These are phyloP conservation scores for Drechslerella dactyloides DNA, from an alignment of 2,329 filamentous ascomycete genomes.

Conservation along the genomic window DNA sequence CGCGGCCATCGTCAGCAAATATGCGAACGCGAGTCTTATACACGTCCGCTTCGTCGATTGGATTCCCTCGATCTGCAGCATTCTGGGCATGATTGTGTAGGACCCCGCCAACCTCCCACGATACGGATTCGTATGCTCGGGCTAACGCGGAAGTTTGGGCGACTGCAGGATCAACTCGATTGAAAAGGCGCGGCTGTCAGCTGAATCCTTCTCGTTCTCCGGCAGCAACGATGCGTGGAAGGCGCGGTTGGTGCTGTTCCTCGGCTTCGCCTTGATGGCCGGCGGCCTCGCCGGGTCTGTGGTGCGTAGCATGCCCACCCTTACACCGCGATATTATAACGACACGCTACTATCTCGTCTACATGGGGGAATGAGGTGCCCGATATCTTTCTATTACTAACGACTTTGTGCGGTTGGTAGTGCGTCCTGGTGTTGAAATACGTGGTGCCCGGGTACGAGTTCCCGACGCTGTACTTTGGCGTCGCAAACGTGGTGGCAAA, in stretches of 20 bases:
- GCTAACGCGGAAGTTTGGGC: not conserved
- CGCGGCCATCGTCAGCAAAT: conserved; percentile 69
- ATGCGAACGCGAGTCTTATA: conserved; percentile 67
- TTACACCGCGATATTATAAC: not conserved
- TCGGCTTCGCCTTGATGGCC: conserved; percentile 73
- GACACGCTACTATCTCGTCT: no score
- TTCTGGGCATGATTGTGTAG: conserved; percentile 70
- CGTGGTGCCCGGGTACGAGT: conserved; percentile 66
- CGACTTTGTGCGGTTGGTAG: conserved; percentile 53
- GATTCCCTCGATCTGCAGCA: conserved; percentile 73
- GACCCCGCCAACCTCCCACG: conserved; percentile 1
- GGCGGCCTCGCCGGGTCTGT: conserved; percentile 72
- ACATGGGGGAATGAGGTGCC: no score
- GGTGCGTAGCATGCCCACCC: conserved; percentile 57
- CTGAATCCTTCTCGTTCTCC: conserved; percentile 70
- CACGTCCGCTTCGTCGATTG: conserved; percentile 75
- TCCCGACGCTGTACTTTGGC: conserved; percentile 71
- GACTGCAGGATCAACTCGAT: conserved; percentile 69
- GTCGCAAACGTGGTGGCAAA: conserved; percentile 72
- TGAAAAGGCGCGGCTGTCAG: conserved; percentile 70
- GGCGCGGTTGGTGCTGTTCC: conserved; percentile 70
- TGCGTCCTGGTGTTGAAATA: conserved; percentile 74
- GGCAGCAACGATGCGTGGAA: conserved; percentile 74
- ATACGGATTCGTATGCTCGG: not conserved
- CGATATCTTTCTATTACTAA: conserved; percentile 27